These are phyloP conservation scores for Ulota crispa DNA, from an alignment of 225 moss, liverwort and hornwort genomes.

Conservation along the genomic window DNA sequence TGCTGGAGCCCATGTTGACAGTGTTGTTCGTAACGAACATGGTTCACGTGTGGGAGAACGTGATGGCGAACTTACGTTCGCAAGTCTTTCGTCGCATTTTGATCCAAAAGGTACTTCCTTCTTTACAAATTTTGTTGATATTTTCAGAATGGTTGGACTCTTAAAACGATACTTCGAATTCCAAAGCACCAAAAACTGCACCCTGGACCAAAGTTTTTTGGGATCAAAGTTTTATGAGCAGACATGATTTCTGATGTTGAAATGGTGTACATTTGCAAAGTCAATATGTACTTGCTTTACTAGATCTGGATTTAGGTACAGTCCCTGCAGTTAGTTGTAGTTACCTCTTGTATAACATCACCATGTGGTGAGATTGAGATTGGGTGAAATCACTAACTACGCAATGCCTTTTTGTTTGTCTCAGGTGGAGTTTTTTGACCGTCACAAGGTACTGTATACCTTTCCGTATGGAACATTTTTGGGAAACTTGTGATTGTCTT, in stretches of 20 bases:
- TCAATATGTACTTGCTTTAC: neutral
- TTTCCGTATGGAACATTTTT: neutral
- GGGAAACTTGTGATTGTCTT: neutral
- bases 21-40: conserved; percentile 91
- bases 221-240: neutral
- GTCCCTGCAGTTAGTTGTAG: neutral
- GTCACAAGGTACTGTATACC: conserved; percentile 84
- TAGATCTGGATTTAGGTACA: neutral
- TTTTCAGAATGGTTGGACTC: neutral
- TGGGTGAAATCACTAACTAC: conserved; percentile 10
- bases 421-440: conserved; percentile 99
- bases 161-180: neutral
- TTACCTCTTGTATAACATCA: neutral
- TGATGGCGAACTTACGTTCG: conserved; percentile 89
- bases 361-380: neutral
- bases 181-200: neutral
- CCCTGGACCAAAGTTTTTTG: neutral
- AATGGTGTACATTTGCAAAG: neutral
- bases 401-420: conserved; percentile 4
- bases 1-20: conserved; percentile 84
- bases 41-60: conserved; percentile 98
- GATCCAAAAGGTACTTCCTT: conserved; percentile 82
- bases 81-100: conserved; percentile 87
- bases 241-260: neutral
- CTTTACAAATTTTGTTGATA: neutral